These are phyloP conservation scores for Talaromyces sp. DNA, from an alignment of 2,329 filamentous ascomycete species.

Conservation along the genomic window DNA sequence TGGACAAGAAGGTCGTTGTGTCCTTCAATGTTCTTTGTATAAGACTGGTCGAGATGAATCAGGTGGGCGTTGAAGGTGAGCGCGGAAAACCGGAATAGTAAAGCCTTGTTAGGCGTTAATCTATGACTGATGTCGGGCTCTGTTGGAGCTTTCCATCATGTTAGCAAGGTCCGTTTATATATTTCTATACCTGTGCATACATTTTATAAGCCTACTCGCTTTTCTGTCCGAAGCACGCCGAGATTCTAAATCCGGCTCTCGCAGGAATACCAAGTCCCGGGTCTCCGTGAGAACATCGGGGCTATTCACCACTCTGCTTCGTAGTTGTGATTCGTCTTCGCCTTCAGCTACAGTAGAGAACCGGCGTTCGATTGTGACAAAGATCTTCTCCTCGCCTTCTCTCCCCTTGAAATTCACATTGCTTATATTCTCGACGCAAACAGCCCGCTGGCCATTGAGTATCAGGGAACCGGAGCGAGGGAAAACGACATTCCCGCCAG, in stretches of 20 bases:
- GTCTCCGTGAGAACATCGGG: conserved; percentile 50
- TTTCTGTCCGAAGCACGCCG: conserved; percentile 20
- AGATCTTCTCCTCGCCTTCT: conserved; percentile 52
- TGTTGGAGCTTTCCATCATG: conserved; percentile 37
- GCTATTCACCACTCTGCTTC: conserved; percentile 40
- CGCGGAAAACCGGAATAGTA: conserved; percentile 87
- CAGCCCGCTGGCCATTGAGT: conserved; percentile 32
- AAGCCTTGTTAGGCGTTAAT: conserved; percentile 60
- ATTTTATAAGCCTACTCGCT: conserved; percentile 26
- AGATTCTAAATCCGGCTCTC: conserved; percentile 36
- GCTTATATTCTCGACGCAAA: conserved; percentile 44
- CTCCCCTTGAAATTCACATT: conserved; percentile 47
- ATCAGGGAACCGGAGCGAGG: conserved; percentile 20
- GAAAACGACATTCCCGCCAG: conserved; percentile 67
- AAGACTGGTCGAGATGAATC: conserved; percentile 77
- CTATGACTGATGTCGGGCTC: conserved; percentile 52
- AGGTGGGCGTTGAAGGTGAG: conserved; percentile 88
- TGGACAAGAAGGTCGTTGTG: conserved; percentile 75
- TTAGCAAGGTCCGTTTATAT: conserved; percentile 15
- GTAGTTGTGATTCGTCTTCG: conserved; percentile 29
- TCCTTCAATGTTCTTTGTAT: conserved; percentile 66
- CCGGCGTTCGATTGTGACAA: conserved; percentile 55
- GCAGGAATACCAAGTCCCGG: conserved; percentile 61
- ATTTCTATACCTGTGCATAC: conserved; percentile 23
- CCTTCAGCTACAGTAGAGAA: conserved; percentile 37